Percentiles rank a stretch among this genome's conserved stretches.
Conservation (phyloP, 2,329 filamentous ascomycete genomes). For the Pseudogymnoascus sp. region DNA sequence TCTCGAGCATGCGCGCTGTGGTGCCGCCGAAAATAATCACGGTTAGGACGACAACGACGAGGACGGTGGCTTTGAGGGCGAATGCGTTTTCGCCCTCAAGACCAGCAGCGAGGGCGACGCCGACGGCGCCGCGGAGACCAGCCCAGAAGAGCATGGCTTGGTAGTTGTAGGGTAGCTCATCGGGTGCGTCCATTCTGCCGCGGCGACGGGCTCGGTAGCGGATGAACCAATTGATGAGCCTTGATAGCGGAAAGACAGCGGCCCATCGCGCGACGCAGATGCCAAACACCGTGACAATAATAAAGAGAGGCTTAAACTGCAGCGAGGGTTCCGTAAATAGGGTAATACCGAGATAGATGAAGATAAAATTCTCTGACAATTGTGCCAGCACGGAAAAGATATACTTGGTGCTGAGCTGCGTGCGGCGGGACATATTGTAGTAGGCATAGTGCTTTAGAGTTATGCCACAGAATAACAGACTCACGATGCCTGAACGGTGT, state of each 20-base stretch:
- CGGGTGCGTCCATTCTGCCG: constrained; percentile 62
- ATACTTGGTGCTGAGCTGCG: constrained; percentile 96
- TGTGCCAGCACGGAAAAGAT: constrained; percentile 92
- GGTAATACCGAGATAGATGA: constrained; percentile 93
- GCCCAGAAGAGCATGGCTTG: constrained; percentile 99
- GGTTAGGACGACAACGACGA: constrained; percentile 93
- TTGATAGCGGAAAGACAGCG: constrained; percentile 88
- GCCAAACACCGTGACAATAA: constrained; percentile 83
- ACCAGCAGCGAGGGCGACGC: constrained; percentile 86
- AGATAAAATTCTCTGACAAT: constrained; percentile 97
- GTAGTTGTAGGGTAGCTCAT: constrained; percentile 90
- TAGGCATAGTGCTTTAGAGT: constrained; percentile 98
- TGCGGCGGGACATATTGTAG: constrained; percentile 98
- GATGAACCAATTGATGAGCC: constrained; percentile 85
- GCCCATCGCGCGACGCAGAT: constrained; percentile 91
- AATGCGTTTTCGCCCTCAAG: constrained; percentile 74
- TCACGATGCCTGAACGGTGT: constrained; percentile 59
- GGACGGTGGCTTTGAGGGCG: constrained; percentile 84
- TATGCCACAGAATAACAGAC: constrained; percentile 93
- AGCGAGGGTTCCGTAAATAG: constrained; percentile 86
- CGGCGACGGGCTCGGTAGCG: constrained; percentile 73
- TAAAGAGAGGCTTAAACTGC: constrained; percentile 89
- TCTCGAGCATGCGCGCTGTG: constrained; percentile 95
- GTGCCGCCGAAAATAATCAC: constrained; percentile 99
- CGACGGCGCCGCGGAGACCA: constrained; percentile 87